phyloP scores from a whole-genome alignment of 2,329 filamentous ascomycete species.

The Elsinoe fawcettii region DNA sequence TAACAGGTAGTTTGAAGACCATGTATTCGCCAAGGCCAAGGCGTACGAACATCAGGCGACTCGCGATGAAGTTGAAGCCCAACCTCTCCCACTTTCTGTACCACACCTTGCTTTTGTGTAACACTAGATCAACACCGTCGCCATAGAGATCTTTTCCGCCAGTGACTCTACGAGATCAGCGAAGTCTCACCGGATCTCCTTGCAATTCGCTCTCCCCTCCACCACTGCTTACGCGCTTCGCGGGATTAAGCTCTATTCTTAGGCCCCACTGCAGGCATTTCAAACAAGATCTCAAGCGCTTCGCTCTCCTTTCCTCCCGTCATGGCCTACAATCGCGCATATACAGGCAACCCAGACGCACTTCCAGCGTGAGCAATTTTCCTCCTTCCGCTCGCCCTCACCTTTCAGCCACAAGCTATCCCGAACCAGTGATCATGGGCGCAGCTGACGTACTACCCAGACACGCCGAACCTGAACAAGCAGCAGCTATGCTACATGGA shows the following conservation, averaged over 20 bases:
- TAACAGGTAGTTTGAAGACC: neutral
- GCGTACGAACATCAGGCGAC: neutral
- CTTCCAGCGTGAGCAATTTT: constrained; percentile 67
- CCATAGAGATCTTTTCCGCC: neutral
- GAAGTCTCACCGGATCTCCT: neutral
- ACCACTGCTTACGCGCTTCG: constrained; percentile 7
- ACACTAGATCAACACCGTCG: neutral
- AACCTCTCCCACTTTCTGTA: neutral
- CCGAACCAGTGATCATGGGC: constrained; percentile 17
- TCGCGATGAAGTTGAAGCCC: neutral
- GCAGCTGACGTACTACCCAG: constrained; percentile 6
- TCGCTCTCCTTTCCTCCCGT: neutral
- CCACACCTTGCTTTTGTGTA: neutral
- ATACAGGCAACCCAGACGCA: constrained; percentile 72
- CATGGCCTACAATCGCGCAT: constrained; percentile 92
- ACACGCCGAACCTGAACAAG: constrained; percentile 54
- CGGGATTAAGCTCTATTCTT: neutral
- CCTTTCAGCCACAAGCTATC: constrained; percentile 1
- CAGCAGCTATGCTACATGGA: constrained; percentile 35
- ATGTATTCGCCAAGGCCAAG: neutral
- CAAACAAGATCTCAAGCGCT: neutral
- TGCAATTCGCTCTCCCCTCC: neutral
- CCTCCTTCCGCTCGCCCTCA: neutral
- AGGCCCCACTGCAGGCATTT: constrained; percentile 8
- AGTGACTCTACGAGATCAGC: neutral